Evolutionary conservation across 306 rosid species (phyloP).

Genomic region (apple (Malus domestica)): DNA sequence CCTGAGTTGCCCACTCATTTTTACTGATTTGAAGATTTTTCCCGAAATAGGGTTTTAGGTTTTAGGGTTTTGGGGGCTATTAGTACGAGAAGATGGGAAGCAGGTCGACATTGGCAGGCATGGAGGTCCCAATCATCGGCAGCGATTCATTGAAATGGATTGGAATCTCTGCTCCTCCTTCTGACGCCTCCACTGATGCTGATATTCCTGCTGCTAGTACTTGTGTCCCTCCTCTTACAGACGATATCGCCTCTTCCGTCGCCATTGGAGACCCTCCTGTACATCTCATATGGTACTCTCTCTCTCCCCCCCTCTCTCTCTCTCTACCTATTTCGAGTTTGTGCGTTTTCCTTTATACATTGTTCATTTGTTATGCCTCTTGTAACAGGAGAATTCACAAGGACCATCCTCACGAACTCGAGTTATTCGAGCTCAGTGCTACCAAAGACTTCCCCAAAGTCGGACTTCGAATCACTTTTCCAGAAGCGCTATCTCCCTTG

Average conservation of each 20-base stretch:
- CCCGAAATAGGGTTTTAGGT: too few species aligned
- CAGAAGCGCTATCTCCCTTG: constrained; percentile 57
- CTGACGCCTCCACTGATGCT: neutral
- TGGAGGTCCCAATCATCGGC: constrained; percentile 70
- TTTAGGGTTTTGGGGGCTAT: neutral
- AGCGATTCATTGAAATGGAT: constrained; percentile 62
- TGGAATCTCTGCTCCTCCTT: constrained; percentile 49
- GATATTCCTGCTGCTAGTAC: neutral
- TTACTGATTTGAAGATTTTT: too few species aligned
- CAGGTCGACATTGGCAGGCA: constrained; percentile 29
- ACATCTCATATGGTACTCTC: constrained; percentile 53
- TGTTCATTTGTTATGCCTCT: neutral
- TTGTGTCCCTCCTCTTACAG: constrained; percentile 27
- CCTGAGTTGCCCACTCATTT: too few species aligned
- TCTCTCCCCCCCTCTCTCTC: neutral
- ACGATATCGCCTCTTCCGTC: constrained; percentile 58
- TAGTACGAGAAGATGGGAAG: neutral
- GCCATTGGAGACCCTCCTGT: constrained; percentile 56
- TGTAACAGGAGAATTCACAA: constrained; percentile 72
- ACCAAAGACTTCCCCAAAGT: constrained; percentile 47
- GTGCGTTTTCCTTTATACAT: neutral
- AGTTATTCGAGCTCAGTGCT: constrained; percentile 62
- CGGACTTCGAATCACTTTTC: constrained; percentile 66
- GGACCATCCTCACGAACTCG: constrained; percentile 45
- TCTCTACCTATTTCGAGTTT: neutral